phyloP scores from a whole-genome alignment of 257 asterid species.

The Salvia splendens region DNA sequence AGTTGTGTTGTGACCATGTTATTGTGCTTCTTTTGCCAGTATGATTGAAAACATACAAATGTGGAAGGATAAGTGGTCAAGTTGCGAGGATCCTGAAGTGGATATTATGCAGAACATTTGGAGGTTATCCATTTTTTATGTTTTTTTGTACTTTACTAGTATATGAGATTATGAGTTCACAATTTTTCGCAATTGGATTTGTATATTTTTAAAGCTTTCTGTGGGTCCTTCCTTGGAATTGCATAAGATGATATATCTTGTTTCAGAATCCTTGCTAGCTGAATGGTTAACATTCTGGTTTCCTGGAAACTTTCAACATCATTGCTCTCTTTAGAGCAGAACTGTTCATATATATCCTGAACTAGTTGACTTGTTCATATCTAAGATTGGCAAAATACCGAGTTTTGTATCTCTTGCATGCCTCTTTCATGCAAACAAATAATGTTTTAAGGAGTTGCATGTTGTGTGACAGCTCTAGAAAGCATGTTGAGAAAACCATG shows the following conservation, averaged over 20 bases:
- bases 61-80: constrained; percentile 53
- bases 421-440: neutral
- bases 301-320: neutral
- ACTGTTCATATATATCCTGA: neutral
- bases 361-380: constrained; percentile 20
- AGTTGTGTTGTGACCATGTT: constrained; percentile 27
- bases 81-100: constrained; percentile 48
- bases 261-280: neutral
- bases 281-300: neutral
- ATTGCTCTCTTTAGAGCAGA: neutral
- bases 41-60: constrained; percentile 47
- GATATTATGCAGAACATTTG: constrained; percentile 46
- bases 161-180: neutral
- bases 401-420: constrained; percentile 13
- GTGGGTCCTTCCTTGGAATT: constrained; percentile 32
- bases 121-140: constrained; percentile 36
- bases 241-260: neutral
- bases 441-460: constrained; percentile 9
- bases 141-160: constrained; percentile 6
- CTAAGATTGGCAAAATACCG: neutral
- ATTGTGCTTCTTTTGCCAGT: constrained; percentile 37
- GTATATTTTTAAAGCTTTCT: constrained; percentile 9
- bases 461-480: constrained; percentile 50
- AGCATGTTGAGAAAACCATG: constrained; percentile 43
- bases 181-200: constrained; percentile 21